phyloP scores from a whole-genome alignment of 2,329 filamentous ascomycete genomes.

The Macrophomina phaseolina region DNA sequence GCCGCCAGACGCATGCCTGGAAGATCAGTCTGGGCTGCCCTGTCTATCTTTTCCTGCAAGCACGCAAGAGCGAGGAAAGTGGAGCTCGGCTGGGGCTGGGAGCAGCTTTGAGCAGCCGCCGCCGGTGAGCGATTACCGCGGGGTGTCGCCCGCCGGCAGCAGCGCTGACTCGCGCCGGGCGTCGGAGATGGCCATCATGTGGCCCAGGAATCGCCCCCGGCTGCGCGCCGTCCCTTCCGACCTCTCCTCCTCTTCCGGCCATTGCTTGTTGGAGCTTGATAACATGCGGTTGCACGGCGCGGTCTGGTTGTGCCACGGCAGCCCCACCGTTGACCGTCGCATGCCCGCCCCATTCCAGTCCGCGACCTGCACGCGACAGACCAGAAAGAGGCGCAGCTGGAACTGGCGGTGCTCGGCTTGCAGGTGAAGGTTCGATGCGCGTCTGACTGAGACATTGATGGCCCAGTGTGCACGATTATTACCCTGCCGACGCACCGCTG shows the following conservation, averaged over 20 bases:
- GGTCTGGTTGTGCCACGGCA: too few species aligned
- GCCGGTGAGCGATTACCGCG: slow-evolving; percentile 14
- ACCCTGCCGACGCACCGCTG: neutral
- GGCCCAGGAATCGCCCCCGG: slow-evolving; percentile 8
- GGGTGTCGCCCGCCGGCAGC: neutral
- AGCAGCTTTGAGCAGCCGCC: slow-evolving; percentile 2
- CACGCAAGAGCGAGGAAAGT: slow-evolving; percentile 20
- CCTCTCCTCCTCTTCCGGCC: neutral
- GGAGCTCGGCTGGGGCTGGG: slow-evolving; percentile 1
- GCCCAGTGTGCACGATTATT: neutral
- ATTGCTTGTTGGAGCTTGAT: neutral
- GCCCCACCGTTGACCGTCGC: too few species aligned
- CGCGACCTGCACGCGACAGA: neutral
- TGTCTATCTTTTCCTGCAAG: slow-evolving; percentile 23
- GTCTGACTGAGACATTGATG: slow-evolving; percentile 5
- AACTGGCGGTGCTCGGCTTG: neutral
- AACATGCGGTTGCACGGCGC: neutral
- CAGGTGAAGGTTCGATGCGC: neutral
- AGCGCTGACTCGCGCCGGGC: neutral
- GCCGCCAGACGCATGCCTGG: slow-evolving; percentile 2
- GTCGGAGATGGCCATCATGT: slow-evolving; percentile 21
- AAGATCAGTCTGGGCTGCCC: slow-evolving; percentile 10
- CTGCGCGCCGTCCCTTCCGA: slow-evolving; percentile 14
- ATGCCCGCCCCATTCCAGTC: neutral
- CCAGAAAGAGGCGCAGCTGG: neutral